Evolutionary conservation across 23 red algal genomes (phyloP).

Genomic region (Gracilaria vermiculophylla): DNA sequence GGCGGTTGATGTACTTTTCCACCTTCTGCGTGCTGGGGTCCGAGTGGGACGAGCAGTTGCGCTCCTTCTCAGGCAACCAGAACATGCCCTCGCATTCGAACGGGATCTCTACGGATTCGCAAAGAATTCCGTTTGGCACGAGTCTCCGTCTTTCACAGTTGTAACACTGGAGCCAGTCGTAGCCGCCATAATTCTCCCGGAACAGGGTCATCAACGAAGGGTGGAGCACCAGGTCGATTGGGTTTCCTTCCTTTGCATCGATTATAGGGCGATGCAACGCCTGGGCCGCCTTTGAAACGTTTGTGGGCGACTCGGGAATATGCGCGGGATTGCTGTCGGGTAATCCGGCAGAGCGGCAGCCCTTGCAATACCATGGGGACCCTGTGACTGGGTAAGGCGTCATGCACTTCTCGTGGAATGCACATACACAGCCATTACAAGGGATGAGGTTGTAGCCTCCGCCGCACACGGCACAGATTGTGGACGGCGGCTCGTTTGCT

Average conservation of each 20-base stretch:
- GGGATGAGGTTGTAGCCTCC: not conserved
- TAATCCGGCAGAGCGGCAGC: slow-evolving; percentile 5
- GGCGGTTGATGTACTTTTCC: slow-evolving; percentile 2
- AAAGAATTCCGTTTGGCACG: slow-evolving; percentile 19
- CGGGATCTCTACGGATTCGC: slow-evolving; percentile 52
- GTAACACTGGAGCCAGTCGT: slow-evolving; percentile 48
- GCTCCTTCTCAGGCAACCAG: slow-evolving; percentile 23
- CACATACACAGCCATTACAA: slow-evolving; percentile 20
- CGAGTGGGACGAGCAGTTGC: not conserved
- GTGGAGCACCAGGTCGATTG: slow-evolving; percentile 48
- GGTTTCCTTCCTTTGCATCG: slow-evolving; percentile 51
- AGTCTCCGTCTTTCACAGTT: slow-evolving; percentile 17
- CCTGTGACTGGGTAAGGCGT: not conserved
- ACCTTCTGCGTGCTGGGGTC: not conserved
- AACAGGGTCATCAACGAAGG: slow-evolving; percentile 27
- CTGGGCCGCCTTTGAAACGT: slow-evolving; percentile 7
- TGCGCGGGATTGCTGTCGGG: not conserved
- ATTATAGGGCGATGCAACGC: slow-evolving; percentile 31
- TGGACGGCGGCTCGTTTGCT: not conserved
- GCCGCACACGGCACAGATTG: slow-evolving; percentile 56
- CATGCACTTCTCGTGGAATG: slow-evolving; percentile 47
- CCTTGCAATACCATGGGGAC: slow-evolving; percentile 36
- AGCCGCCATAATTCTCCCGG: slow-evolving; percentile 3
- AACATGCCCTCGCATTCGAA: slow-evolving; percentile 36
- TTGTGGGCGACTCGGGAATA: not conserved